These are phyloP conservation scores for Barnettozyma californica DNA, from an alignment of 805 yeast genomes.

Conservation along the genomic window DNA sequence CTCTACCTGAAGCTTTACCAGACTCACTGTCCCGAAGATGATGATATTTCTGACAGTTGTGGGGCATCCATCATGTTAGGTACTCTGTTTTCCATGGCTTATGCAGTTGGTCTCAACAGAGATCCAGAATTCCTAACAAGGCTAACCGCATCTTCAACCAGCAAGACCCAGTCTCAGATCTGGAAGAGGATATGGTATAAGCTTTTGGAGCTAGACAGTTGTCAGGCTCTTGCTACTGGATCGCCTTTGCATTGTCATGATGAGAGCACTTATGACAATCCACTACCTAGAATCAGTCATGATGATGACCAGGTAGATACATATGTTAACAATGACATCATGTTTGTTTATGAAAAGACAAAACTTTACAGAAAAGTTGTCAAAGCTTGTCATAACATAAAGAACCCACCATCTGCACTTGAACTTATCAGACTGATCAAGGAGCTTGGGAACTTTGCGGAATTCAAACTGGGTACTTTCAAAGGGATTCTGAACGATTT, in stretches of 20 bases:
- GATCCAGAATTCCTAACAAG: conserved; percentile 38
- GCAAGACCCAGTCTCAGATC: conserved; percentile 12
- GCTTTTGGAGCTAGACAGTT: conserved; percentile 22
- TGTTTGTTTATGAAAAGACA: conserved; percentile 28
- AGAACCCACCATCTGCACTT: conserved; percentile 28
- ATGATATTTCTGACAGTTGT: conserved; percentile 48
- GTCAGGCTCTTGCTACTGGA: conserved; percentile 13
- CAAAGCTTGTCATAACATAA: conserved; percentile 28
- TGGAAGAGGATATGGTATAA: conserved; percentile 26
- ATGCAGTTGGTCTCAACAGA: conserved; percentile 49
- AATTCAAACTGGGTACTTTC: conserved; percentile 24
- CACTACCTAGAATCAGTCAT: conserved; percentile 29
- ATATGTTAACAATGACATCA: conserved; percentile 29
- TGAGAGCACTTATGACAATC: conserved; percentile 18
- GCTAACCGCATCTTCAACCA: conserved; percentile 8
- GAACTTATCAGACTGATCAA: conserved; percentile 29
- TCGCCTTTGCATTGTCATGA: conserved; percentile 15
- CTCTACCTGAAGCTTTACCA: conserved; percentile 44
- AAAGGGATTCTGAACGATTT: conserved; percentile 14
- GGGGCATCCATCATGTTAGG: conserved; percentile 44
- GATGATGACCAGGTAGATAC: conserved; percentile 34
- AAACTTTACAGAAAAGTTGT: conserved; percentile 29
- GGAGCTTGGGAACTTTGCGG: conserved; percentile 31
- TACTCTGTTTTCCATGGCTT: conserved; percentile 47
- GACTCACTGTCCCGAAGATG: conserved; percentile 48